Evolutionary conservation across 164 flowering plant genomes (phyloP), one percentile per base, ranked within the genome.

Genomic region (Magnolia kwangsiensis): DNA sequence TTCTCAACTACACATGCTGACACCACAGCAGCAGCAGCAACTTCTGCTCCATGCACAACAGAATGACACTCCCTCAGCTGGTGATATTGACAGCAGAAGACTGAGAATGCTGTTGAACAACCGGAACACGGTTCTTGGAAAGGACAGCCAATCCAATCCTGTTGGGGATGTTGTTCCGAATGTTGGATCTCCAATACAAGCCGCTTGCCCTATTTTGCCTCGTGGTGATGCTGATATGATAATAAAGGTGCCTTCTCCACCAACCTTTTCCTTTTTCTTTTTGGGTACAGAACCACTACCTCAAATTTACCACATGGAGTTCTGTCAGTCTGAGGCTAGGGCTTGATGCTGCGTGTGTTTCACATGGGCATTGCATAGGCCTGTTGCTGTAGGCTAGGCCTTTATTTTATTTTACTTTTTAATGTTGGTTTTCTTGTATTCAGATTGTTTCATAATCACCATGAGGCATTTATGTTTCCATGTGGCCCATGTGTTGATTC

Each of bases 11-110:
- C 98, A 91, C 74, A 85, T 93, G 92, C 74, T 95, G 80, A 77
- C 90, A 78, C 94, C 96, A 37, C 97, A 95, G 80, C 98, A 93
- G 80, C 98, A 89, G 68, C 94, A 92, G 64, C 87, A 94, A 59
- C 77, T 93, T 85, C 85, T 92, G 49, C 97, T 86, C 58, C 93
- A 95, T 7, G 97, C 89, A 69, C 99, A 92, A 73, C 94, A 84
- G 83, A 18, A 91, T 85, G 84, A 88, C 1, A 90, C 97, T 18
- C 87, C 96, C 72, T 91, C 99, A 76, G 87, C 85, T 19, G 87
- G 74, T 84, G 99, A 96, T 59, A 71, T 81, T 20, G 98, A 96
- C 11, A 91, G 84, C 86, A 85, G 94, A 86, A 88, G 96, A 82
- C 78, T 93, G 55, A 85, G 94, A 78, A 89, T 91, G 98, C 90